Evolutionary conservation across 768 basidiomycete species (phyloP).

Genomic region (Auricularia sp.): DNA sequence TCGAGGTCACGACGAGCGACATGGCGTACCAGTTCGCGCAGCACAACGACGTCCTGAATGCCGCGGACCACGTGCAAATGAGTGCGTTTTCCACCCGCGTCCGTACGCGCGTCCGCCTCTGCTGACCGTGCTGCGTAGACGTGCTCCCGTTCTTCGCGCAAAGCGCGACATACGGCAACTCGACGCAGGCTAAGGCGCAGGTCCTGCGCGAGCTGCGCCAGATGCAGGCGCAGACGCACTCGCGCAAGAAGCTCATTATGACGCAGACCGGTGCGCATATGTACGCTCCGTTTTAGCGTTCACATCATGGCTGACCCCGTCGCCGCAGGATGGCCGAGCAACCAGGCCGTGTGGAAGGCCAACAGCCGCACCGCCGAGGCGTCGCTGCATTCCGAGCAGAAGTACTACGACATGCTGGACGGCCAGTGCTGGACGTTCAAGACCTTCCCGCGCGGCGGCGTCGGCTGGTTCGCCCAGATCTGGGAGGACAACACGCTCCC

Average conservation of each 20-base stretch:
- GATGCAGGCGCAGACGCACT: constrained; percentile 28
- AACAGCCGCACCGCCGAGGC: background rate
- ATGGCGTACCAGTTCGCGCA: constrained; percentile 38
- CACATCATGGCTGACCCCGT: background rate
- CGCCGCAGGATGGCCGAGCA: background rate
- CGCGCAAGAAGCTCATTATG: constrained; percentile 58
- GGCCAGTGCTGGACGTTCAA: constrained; percentile 55
- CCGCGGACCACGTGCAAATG: background rate
- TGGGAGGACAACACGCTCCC: constrained; percentile 57
- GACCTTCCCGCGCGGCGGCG: constrained; percentile 43
- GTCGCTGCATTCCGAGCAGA: constrained; percentile 23
- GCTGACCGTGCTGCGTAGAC: background rate
- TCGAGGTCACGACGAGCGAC: constrained; percentile 61
- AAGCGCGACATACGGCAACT: constrained; percentile 43
- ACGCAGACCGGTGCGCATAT: constrained; percentile 25
- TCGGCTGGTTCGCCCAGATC: constrained; percentile 78
- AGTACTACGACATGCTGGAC: constrained; percentile 56
- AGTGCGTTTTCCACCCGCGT: background rate
- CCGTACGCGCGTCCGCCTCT: background rate
- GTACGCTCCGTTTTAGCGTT: too few species aligned
- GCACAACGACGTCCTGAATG: constrained; percentile 14
- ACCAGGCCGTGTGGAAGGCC: background rate
- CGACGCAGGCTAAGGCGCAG: constrained; percentile 45
- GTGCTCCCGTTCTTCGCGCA: constrained; percentile 57
- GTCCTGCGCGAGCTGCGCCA: constrained; percentile 50